Evolutionary conservation across 768 basidiomycete species (phyloP).

Genomic region (Suillus brevipes): DNA sequence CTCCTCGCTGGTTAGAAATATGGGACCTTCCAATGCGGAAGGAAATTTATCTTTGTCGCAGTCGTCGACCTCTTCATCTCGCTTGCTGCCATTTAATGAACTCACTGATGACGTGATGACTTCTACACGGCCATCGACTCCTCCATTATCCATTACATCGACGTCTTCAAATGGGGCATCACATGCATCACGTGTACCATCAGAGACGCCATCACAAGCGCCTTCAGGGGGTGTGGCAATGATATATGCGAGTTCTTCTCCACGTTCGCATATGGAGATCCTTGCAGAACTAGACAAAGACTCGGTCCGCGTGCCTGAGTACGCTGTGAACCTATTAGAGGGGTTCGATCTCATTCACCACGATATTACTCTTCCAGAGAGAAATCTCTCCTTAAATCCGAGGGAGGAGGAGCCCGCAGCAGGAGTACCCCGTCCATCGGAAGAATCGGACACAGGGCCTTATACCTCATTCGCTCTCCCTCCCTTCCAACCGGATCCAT

Average conservation of each 20-base stretch:
- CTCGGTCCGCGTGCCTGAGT: slow-evolving; percentile 42
- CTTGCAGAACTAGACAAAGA: slow-evolving; percentile 35
- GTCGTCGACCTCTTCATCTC: slow-evolving; percentile 21
- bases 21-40: background rate
- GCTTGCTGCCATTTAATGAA: slow-evolving; percentile 21
- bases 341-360: slow-evolving; percentile 41
- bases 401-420: slow-evolving; percentile 32
- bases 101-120: slow-evolving; percentile 23
- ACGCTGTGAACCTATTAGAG: slow-evolving; percentile 45
- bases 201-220: background rate
- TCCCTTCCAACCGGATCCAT: slow-evolving; percentile 24
- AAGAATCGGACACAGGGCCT: slow-evolving; percentile 35
- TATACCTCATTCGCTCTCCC: slow-evolving; percentile 33
- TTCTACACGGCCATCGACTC: slow-evolving; percentile 30
- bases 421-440: slow-evolving; percentile 28
- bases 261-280: slow-evolving; percentile 39
- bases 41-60: background rate
- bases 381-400: slow-evolving; percentile 29
- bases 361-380: slow-evolving; percentile 33
- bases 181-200: slow-evolving; percentile 1
- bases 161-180: slow-evolving; percentile 24
- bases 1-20: slow-evolving; percentile 15
- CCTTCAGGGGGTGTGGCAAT: slow-evolving; percentile 33
- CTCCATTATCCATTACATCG: slow-evolving; percentile 29
- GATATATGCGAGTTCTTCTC: slow-evolving; percentile 35